A percentile compares a stretch with the other conserved stretches of the same genome.
Conservation (phyloP, 106 monocot species). For the Iris macrosiphon region DNA sequence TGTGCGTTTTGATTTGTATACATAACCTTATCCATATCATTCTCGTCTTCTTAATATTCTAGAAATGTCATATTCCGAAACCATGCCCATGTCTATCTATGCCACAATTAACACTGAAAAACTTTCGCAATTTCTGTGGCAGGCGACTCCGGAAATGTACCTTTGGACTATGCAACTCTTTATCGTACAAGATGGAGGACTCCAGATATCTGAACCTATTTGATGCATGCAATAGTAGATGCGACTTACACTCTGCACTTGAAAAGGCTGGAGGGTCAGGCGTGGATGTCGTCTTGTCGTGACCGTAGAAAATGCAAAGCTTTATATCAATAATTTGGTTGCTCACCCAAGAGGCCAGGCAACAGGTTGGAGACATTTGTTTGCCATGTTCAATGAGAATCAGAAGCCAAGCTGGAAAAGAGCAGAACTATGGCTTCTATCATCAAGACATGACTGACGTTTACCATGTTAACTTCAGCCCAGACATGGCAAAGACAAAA, state of each 20-base stretch:
- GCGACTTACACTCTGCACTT: not conserved
- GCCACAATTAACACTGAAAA: no score
- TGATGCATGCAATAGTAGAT: constrained; percentile 6
- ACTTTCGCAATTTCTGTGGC: no score
- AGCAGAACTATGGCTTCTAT: no score
- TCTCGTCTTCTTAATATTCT: no score
- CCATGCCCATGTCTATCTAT: no score
- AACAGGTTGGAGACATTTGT: not conserved
- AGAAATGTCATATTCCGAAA: no score
- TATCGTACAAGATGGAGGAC: not conserved
- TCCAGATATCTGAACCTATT: constrained; percentile 3
- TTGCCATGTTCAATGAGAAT: no score
- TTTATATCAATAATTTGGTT: not conserved
- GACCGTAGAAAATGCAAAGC: constrained; percentile 10
- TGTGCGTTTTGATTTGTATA: no score
- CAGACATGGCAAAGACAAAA: no score
- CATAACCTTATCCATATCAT: no score
- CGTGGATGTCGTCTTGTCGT: constrained; percentile 1
- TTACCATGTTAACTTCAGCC: not conserved
- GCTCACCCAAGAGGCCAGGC: not conserved
- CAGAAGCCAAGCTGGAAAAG: no score
- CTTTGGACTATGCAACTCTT: constrained; percentile 3
- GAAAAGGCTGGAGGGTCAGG: not conserved
- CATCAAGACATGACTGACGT: not conserved
- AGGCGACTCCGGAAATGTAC: not conserved